Base-by-base conservation (phyloP, 2,329 filamentous ascomycete genomes). In the Penicillium fuscoglaucum region DNA sequence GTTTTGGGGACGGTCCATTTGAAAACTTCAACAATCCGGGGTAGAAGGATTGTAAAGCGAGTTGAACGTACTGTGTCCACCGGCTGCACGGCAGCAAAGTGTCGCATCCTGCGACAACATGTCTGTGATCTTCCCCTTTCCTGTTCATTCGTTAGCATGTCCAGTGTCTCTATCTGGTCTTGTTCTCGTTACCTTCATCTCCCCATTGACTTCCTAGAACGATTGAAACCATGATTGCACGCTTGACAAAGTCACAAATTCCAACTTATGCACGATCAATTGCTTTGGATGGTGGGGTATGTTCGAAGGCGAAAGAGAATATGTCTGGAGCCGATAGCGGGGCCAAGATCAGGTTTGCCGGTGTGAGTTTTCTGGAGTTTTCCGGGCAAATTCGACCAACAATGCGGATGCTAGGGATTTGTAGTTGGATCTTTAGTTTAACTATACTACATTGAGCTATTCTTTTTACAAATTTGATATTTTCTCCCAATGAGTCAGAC, bases 111-210 rank as follows among this genome's bases (percentile, higher is more conserved):
- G 73, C 56, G 77, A 77, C 61, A 80, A 75, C 66, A 79, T 75
- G 62, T 80, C 78, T 61, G 77, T 78, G 43, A 80, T 78, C 68
- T 80, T 80, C 50, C 78, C 78, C 70, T 80, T 80, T 57, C 76
- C 75, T 78, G 55, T 60, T 57, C 39, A 10, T 26, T 24, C 19
- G 61, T 64, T 49, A 66, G 53, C 33, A 39, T 49, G 46, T 35
- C 33, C 3, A 31, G 37, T 47, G 48, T 31, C 15, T 55, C 50
- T 35, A 10, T 46, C 19, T 19, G 33, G 6, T 26, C 8, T 57
- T 2, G 33, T 15, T 48, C 28, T 17, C 68, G 51, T 55, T 37
- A 75, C 78, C 78, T 73, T 80, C 78, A 72, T 80, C 78, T 66
- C 78, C 78, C 74, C 77, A 80, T 72, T 80, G 78, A 63, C 74